Percentiles rank a stretch among this genome's conserved stretches.
phyloP scores from a whole-genome alignment of 164 flowering plant species.

The Malania oleifera region DNA sequence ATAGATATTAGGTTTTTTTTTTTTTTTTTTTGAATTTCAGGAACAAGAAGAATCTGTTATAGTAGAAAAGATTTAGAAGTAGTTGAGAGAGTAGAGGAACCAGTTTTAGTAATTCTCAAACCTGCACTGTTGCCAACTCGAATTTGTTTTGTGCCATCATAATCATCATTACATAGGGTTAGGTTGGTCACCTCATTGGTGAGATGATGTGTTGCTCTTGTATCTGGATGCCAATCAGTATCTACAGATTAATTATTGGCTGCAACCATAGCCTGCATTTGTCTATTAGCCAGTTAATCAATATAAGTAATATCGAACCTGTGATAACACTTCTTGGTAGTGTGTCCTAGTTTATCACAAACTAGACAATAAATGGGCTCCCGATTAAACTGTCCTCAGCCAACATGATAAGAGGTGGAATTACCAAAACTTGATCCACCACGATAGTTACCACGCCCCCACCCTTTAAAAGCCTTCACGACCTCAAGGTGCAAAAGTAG shows the following conservation, averaged over 20 bases:
- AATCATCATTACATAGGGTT: neutral
- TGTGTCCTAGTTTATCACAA: neutral
- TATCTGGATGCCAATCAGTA: neutral
- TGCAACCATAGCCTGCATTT: slow-evolving; percentile 3
- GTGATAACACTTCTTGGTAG: neutral
- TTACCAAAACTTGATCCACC: neutral
- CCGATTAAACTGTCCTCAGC: neutral
- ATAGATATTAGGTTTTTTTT: neutral
- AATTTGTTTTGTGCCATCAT: neutral
- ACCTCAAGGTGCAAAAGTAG: neutral
- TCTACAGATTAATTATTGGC: neutral
- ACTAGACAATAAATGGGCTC: neutral
- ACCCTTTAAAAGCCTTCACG: neutral
- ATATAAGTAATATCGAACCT: neutral
- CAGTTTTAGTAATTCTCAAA: neutral
- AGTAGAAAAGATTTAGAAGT: neutral
- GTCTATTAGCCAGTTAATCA: neutral
- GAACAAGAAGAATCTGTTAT: neutral
- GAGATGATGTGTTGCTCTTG: slow-evolving; percentile 1
- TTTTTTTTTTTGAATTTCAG: neutral
- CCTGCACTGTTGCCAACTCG: slow-evolving; percentile 1
- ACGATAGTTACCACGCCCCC: neutral
- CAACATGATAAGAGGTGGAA: neutral
- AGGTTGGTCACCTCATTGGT: neutral
- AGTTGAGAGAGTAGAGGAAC: slow-evolving; percentile 1